Percentiles rank a stretch among this genome's conserved stretches.
phyloP scores from a whole-genome alignment of 2,329 filamentous ascomycete species.

The Boeremia exigua region DNA sequence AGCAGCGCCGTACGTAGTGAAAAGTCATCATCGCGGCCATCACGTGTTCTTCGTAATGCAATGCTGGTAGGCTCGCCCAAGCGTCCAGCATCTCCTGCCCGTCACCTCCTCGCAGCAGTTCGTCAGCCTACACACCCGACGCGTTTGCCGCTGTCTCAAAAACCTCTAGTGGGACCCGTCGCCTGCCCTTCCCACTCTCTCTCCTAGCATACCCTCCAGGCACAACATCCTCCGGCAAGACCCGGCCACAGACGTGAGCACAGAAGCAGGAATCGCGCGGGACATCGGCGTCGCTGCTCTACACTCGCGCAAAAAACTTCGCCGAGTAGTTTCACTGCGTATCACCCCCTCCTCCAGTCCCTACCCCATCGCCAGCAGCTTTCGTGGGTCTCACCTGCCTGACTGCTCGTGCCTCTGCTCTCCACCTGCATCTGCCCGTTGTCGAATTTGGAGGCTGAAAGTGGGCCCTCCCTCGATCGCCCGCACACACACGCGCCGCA shows the following conservation, averaged over 20 bases:
- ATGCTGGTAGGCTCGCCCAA: conserved; percentile 1
- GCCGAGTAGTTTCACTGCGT: conserved; percentile 25
- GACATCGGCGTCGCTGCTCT: conserved; percentile 33
- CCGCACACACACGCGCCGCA: conserved; percentile 30
- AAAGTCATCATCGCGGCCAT: conserved; percentile 21
- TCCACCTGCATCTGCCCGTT: conserved; percentile 43
- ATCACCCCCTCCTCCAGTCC: conserved; percentile 25
- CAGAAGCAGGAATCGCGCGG: conserved; percentile 33
- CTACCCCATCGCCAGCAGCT: conserved; percentile 22
- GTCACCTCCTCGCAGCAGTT: conserved; percentile 11
- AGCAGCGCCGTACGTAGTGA: conserved; percentile 10
- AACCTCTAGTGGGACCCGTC: conserved; percentile 23
- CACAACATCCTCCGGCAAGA: conserved; percentile 30
- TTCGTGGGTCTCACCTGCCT: conserved; percentile 30
- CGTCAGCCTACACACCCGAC: conserved; percentile 25
- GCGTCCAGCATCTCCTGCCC: conserved; percentile 12
- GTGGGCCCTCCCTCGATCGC: conserved; percentile 42
- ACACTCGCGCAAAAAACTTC: conserved; percentile 36
- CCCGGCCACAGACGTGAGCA: conserved; percentile 29
- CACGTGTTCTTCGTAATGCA: conserved; percentile 24
- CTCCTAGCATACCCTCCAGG: conserved; percentile 4
- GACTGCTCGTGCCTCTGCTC: conserved; percentile 42
- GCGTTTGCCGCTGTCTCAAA: conserved; percentile 31
- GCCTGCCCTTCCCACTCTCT: conserved; percentile 21
- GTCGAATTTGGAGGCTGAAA: conserved; percentile 46